These are phyloP conservation scores for Lentinula novae-zelandiae DNA, from an alignment of 1,284 basidiomycete genomes.

Conservation along the genomic window DNA sequence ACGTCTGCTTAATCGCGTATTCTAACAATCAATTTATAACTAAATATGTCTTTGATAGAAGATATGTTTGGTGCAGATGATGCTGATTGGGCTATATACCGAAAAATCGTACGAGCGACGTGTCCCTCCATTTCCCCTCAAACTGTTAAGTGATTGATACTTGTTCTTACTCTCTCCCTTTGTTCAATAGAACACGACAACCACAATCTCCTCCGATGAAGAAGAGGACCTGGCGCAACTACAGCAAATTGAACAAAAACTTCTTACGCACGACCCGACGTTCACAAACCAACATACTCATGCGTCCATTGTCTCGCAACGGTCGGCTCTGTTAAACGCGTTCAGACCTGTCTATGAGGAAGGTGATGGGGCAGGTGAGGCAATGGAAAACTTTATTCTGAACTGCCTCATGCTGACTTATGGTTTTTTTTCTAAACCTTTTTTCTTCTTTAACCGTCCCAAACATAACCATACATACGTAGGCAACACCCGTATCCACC, in stretches of 20 bases:
- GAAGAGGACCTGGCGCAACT: slow-evolving; percentile 86
- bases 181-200: slow-evolving; percentile 49
- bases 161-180: background rate
- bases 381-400: background rate
- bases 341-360: slow-evolving; percentile 76
- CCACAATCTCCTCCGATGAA: slow-evolving; percentile 89
- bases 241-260: slow-evolving; percentile 73
- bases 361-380: slow-evolving; percentile 64
- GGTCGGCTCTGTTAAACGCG: slow-evolving; percentile 81
- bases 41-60: slow-evolving; percentile 42
- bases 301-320: slow-evolving; percentile 70
- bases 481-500: slow-evolving; percentile 76
- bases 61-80: slow-evolving; percentile 96
- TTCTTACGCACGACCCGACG: slow-evolving; percentile 80
- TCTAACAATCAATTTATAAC: too few species aligned
- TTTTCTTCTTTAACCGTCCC: too few species aligned
- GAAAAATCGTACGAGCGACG: slow-evolving; percentile 76
- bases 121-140: slow-evolving; percentile 6
- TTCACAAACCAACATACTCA: slow-evolving; percentile 85
- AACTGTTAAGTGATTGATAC: background rate
- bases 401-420: too few species aligned
- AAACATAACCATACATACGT: background rate
- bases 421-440: slow-evolving; percentile 7
- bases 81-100: slow-evolving; percentile 97
- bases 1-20: background rate